Base-by-base conservation (phyloP, 306 rosid species). In the Vachellia collinsii region DNA sequence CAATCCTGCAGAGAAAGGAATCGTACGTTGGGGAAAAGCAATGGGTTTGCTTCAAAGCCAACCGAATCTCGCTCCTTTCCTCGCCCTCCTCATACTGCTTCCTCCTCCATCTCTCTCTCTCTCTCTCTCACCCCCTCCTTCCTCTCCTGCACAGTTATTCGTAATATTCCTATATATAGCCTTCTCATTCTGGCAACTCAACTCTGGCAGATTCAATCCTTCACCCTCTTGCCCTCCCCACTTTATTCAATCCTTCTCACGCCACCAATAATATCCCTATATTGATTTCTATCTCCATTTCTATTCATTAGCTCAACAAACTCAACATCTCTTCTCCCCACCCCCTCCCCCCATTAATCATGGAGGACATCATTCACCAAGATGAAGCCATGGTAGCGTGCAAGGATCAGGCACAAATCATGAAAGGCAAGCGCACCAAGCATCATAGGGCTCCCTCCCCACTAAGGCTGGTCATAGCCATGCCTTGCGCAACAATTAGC, bases 11-110 rank as follows among this genome's bases (percentile, higher is more conserved):
- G 25, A 7, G 61, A 87, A 88, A 91, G 94, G 95, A 92, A 91
- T 89, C 97, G 91, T 93, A 85, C 97, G 91, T 93, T 85, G 81
- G 83, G 76, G 70, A 89, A 88, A 94, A 93, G 97, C 85, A 93
- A 90, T 76, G 93, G 84, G 97, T 90, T 94, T 94, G 97, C 99
- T 94, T 94, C 94, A 85, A 91, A 90, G 88, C 94, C 95, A 91
- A 92, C 97, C 92, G 97, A 91, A 94, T 94, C 95, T 91, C 92
- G 91, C 97, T 91, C 89, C 64, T 87, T 88, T 88, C 97, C 88
- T 87, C 82, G 65, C 87, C 89, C 86, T 89, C 91, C 90, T 84
- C 91, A 86, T 85, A 87, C 65, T 58, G 34, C 34, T 29, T 29
- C 34, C 34, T 29, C 34, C 97, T 91, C 88, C 62, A 29, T 29